Conservation (phyloP, 2,329 filamentous ascomycete species). For the Neonectria punicea region DNA sequence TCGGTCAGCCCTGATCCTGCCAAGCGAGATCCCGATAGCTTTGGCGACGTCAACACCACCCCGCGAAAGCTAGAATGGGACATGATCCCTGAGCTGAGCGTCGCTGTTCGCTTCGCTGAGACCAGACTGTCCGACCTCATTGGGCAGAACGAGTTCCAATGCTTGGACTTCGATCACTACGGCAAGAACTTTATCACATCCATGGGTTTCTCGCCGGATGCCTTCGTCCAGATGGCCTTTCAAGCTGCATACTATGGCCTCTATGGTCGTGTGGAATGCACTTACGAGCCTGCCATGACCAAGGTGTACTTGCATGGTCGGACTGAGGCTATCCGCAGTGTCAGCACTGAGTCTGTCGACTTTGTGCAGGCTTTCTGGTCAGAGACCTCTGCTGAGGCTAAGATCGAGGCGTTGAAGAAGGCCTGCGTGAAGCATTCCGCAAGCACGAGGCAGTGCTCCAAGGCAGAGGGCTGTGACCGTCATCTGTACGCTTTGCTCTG, state of each 20-base stretch:
- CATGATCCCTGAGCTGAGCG: constrained; percentile 90
- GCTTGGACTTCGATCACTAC: constrained; percentile 87
- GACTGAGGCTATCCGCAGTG: constrained; percentile 91
- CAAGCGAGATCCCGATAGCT: constrained; percentile 89
- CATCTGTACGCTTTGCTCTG: constrained; percentile 95
- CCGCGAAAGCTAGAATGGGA: constrained; percentile 98
- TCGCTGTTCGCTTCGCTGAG: constrained; percentile 94
- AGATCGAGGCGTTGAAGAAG: constrained; percentile 85
- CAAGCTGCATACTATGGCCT: constrained; percentile 98
- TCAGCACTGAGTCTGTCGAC: constrained; percentile 83
- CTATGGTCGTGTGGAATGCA: constrained; percentile 92
- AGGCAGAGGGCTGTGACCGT: constrained; percentile 89
- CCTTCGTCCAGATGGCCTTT: constrained; percentile 99
- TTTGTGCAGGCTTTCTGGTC: constrained; percentile 97
- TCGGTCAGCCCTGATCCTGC: constrained; percentile 91
- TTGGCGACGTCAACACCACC: constrained; percentile 91
- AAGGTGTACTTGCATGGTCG: constrained; percentile 93
- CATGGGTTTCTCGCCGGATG: constrained; percentile 96
- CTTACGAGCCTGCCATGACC: constrained; percentile 98
- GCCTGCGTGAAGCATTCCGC: constrained; percentile 86
- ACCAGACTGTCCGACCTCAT: constrained; percentile 94
- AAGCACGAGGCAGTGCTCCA: constrained; percentile 85
- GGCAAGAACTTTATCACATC: constrained; percentile 98
- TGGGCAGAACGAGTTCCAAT: constrained; percentile 95
- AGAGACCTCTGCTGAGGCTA: constrained; percentile 82